Evolutionary conservation across 1,284 basidiomycete genomes (phyloP), one percentile per base, ranked within the genome.

Genomic region (Sporisorium graminicola): DNA sequence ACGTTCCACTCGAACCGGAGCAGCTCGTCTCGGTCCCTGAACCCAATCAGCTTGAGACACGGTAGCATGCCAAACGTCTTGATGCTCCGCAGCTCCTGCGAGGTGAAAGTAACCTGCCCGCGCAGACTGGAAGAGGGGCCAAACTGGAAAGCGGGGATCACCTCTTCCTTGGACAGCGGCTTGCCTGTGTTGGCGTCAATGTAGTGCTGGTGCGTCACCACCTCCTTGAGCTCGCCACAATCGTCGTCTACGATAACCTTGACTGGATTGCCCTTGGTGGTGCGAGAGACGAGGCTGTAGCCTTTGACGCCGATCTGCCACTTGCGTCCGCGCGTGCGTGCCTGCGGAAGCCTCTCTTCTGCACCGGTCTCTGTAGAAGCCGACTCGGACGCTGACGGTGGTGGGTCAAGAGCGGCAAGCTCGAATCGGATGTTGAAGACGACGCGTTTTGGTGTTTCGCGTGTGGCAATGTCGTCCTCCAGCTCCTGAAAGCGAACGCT

Each of bases 251-350:
- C 76, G 20, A 79, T 72, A 16, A 85, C 82, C 24, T 79, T 76
- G 59, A 83, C 83, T 0, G 82, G 77, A 12, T 79, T 70, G 59
- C 76, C 76, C 42, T 73, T 71, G 18, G 54, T 81, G 24, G 74
- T 72, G 47, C 63, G 67, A 8, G 56, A 64, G 6, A 81, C 51
- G 42, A 76, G 66, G 65, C 81, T 88, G 78, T 83, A 83, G 91
- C 95, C 97, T 85, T 94, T 94, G 54, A 98, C 89, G 3, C 94
- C 94, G 70, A 99, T 95, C 18, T 90, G 90, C 70, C 98, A 91
- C 2, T 90, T 93, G 16, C 92, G 58, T 13, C 73, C 64, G 10
- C 67, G 60, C 3, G 58, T 62, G 6, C 88, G 42, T 35, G 78
- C 72, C 40, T 79, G 76, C 10, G 78, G 72, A 12, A 78, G 64